A percentile compares a stretch with the other conserved stretches of the same genome.
Evolutionary conservation across 139 green algal genomes (phyloP).

Genomic region (Chlamydomonas sphaeroides): DNA sequence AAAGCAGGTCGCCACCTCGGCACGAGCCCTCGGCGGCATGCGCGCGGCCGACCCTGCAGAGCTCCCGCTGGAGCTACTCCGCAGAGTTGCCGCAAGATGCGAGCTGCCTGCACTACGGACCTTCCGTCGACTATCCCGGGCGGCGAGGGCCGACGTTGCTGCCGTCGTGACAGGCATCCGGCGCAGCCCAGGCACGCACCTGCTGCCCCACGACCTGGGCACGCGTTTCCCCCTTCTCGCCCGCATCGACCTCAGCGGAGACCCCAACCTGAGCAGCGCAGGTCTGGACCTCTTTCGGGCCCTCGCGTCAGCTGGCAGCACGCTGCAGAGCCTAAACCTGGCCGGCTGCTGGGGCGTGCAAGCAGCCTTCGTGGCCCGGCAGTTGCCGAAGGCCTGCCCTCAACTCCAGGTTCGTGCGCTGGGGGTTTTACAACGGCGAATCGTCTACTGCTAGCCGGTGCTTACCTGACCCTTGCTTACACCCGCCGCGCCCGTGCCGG

Average conservation of each 20-base stretch:
- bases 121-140: background rate
- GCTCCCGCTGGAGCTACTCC: background rate
- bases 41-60: too few species aligned
- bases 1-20: too few species aligned
- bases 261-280: background rate
- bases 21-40: too few species aligned
- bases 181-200: constrained; percentile 1
- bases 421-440: background rate
- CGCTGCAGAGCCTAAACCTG: background rate
- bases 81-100: too few species aligned
- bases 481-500: too few species aligned
- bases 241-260: background rate
- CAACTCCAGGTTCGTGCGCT: constrained; percentile 31
- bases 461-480: background rate
- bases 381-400: background rate
- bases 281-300: background rate
- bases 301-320: background rate
- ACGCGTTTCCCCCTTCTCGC: background rate
- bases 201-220: constrained; percentile 5
- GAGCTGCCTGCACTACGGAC: background rate
- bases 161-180: background rate
- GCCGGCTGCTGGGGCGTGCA: background rate
- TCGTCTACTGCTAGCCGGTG: background rate
- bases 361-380: background rate
- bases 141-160: background rate